These are phyloP conservation scores for Claviceps pazoutovae DNA, from an alignment of 2,329 filamentous ascomycete genomes.

Conservation along the genomic window DNA sequence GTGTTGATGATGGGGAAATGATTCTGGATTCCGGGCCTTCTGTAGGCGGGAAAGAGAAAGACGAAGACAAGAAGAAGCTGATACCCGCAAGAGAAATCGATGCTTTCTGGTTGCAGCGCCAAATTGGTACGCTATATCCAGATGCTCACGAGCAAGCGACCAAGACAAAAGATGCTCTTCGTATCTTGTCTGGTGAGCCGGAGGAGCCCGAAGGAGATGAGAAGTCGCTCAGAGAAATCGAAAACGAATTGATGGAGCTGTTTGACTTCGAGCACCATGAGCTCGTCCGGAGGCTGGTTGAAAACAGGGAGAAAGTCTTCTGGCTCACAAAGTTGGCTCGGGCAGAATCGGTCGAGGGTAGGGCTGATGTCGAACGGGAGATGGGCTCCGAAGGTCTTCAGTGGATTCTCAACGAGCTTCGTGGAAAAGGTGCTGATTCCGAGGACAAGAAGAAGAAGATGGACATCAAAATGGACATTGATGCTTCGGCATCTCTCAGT, in stretches of 20 bases:
- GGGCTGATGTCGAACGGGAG: constrained; percentile 68
- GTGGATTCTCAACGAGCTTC: constrained; percentile 76
- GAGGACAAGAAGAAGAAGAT: constrained; percentile 51
- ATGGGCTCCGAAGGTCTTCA: constrained; percentile 82
- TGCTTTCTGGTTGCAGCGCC: constrained; percentile 90
- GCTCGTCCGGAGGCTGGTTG: constrained; percentile 77
- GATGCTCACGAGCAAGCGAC: constrained; percentile 89
- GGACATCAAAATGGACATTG: constrained; percentile 93
- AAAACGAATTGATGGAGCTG: constrained; percentile 96
- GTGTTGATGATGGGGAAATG: constrained; percentile 63
- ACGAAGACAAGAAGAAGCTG: constrained; percentile 39
- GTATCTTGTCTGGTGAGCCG: constrained; percentile 64
- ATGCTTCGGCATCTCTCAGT: constrained; percentile 49
- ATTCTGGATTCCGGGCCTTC: constrained; percentile 57
- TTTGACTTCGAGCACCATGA: constrained; percentile 97
- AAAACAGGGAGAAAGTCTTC: constrained; percentile 85
- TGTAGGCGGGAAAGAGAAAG: constrained; percentile 27
- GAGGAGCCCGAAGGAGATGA: constrained; percentile 63
- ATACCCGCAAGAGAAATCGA: constrained; percentile 84
- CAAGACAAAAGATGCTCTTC: constrained; percentile 74
- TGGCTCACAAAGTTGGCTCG: constrained; percentile 85
- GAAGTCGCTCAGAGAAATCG: constrained; percentile 78
- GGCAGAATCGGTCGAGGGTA: constrained; percentile 66
- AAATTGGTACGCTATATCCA: constrained; percentile 76
- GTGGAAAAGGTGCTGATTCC: constrained; percentile 51